Base-by-base conservation (phyloP, 768 basidiomycete species). In the Trametes maxima region DNA sequence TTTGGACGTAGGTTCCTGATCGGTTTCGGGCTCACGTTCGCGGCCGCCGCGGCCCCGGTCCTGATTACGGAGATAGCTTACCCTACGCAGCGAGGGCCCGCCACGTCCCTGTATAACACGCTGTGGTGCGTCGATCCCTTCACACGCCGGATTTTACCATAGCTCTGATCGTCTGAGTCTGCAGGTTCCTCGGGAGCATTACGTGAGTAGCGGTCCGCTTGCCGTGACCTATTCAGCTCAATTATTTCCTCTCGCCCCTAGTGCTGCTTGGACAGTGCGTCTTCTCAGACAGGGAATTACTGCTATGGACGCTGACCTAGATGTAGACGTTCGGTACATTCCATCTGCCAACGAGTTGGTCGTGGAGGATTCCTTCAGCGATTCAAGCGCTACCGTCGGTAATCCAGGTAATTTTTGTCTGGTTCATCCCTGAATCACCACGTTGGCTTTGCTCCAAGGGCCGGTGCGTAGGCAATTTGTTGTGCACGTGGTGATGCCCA, bases 41-140 rank as follows among this genome's bases (percentile, higher is more conserved):
- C 77, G 12, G 68, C 71, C 13, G 74, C 73, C 49, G 75, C 82
- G 36, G 79, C 83, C 3, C 82, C 82, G 6, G 68, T 83, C 22
- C 75, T 84, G 17, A 73, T 83, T 59, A 78, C 80, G 40, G 82
- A 85, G 72, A 67, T 84, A 19, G 76, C 82, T 1, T 82, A 81
- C 67, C 81, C 80, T 13, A 76, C 78, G 10, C 78, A 83, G 64
- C 79, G 81, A 42, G 78, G 72, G 13, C 75, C 74, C 2, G 58
- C 79, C 53, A 84, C 81, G 12, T 77, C 79, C 14, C 66, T 76
- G 33, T 80, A 78, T 67, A 79, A 79, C 70, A 70, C 74, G 13
- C 69, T 80, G 21, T 81, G 80, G 81, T 80, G 68, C 21, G 68
- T 61, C 21, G 57, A 57, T 49, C 65, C 40, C 3, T 11, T 62